Base-by-base conservation (phyloP, 345 rosid species). In the Salix udensis region DNA sequence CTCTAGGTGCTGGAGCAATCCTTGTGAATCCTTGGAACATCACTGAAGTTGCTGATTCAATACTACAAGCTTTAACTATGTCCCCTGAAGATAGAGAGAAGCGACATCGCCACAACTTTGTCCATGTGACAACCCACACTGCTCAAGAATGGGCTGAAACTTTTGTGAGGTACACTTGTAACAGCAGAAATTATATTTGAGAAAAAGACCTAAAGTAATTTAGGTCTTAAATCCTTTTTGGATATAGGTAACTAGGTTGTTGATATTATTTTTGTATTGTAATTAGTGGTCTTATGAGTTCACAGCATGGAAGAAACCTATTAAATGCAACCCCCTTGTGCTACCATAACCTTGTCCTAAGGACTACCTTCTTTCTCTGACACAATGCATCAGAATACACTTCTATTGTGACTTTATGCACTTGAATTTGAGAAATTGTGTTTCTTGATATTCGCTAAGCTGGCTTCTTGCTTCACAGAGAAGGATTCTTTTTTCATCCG, bases 81-180 rank as follows among this genome's bases (percentile, higher is more conserved):
- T 53, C 87, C 44, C 79, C 95, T 61, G 92, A 96, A 77, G 93
- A 91, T 75, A 88, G 99, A 83, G 98, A 94, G 86, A 94, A 92
- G 82, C 88, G 99, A 70, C 98, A 96, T 85, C 71, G 52, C 18
- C 97, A 91, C 80, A 96, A 92, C 71, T 96, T 87, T 83, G 21
- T 2, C 14, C 99, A 96, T 75, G 97, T 96, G 65, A 89, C 87
- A 40, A 87, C 78, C 71, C 99, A 96, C 75, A 96, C 98, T 40
- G 97, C 99, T 74, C 99, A 94, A 84, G 95, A 94, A 86, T 96
- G 99, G 99, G 99, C 99, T 21, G 99, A 94, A 86, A 94, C 91
- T 50, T 96, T 96, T 80, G 99, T 96, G 21, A 96, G 99, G 99
- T 94, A 85, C 37, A 28, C 46, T 39, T 74, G 46, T 7, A 42